phyloP scores from a whole-genome alignment of 1,284 basidiomycete genomes.

The Boletus semigastroideus region DNA sequence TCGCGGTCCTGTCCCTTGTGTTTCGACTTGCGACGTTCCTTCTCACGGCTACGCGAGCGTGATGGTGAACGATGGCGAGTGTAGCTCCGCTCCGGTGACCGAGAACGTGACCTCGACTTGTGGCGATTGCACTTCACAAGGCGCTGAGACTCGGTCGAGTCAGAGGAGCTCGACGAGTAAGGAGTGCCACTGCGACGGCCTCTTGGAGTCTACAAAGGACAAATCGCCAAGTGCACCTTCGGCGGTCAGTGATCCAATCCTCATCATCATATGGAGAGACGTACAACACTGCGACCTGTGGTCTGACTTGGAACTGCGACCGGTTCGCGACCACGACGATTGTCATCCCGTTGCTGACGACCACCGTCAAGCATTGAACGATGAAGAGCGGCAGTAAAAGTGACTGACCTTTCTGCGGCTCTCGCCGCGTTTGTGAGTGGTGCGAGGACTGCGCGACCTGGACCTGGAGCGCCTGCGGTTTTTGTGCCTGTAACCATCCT shows the following conservation, averaged over 20 bases:
- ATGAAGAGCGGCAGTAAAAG: neutral
- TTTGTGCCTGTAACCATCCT: conserved; percentile 5
- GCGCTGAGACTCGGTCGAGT: conserved; percentile 13
- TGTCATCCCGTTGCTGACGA: conserved; percentile 12
- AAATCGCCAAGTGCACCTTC: conserved; percentile 20
- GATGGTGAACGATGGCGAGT: conserved; percentile 17
- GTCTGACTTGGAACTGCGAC: conserved; percentile 3
- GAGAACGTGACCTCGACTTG: conserved; percentile 20
- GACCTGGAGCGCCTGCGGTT: conserved; percentile 16
- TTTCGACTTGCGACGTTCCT: conserved; percentile 21
- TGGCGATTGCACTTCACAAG: conserved; percentile 11
- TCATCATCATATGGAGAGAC: conserved; percentile 3
- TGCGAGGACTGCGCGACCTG: conserved; percentile 25
- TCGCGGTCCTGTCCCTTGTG: conserved; percentile 26
- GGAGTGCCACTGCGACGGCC: conserved; percentile 17
- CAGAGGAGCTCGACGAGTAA: conserved; percentile 8
- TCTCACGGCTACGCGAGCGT: conserved; percentile 23
- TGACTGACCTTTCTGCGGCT: conserved; percentile 11
- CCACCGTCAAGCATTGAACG: neutral
- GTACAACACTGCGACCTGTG: conserved; percentile 32
- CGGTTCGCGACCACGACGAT: neutral
- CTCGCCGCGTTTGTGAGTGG: conserved; percentile 4
- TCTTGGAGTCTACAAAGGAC: conserved; percentile 23
- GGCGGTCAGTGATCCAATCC: conserved; percentile 20
- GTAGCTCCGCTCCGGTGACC: conserved; percentile 15